Evolutionary conservation across 371 early-diverging fungal genomes (phyloP).

Genomic region (Mortierella sp.): DNA sequence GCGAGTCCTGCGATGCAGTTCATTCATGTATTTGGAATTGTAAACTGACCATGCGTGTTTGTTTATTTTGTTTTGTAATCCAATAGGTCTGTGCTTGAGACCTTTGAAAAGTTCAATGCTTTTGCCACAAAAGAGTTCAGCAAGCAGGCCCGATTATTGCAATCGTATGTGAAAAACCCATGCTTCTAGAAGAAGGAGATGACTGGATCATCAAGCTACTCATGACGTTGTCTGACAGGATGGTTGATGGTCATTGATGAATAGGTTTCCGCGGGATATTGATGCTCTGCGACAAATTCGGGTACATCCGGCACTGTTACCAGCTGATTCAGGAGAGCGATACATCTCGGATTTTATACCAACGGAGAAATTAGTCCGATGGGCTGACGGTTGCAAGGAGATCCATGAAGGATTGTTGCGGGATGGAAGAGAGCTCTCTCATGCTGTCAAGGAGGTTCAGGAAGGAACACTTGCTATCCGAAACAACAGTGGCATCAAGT

Average conservation of each 20-base stretch:
- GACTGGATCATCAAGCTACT: no score
- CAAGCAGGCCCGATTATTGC: conserved; percentile 47
- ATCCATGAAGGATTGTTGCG: conserved; percentile 39
- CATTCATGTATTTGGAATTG: background rate
- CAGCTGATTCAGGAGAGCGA: conserved; percentile 26
- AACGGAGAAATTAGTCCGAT: conserved; percentile 42
- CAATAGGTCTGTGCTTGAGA: conserved; percentile 52
- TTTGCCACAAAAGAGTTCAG: conserved; percentile 52
- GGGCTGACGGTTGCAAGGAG: conserved; percentile 50
- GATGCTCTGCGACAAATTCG: conserved; percentile 51
- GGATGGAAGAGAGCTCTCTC: conserved; percentile 42
- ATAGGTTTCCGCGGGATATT: conserved; percentile 53
- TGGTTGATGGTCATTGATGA: no score
- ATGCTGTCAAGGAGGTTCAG: conserved; percentile 47
- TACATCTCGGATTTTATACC: conserved; percentile 52
- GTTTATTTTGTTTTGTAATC: background rate
- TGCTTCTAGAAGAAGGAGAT: background rate
- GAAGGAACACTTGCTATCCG: conserved; percentile 46
- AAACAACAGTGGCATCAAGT: conserved; percentile 52
- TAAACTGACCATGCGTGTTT: no score
- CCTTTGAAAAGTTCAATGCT: conserved; percentile 51
- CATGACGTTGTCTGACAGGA: no score
- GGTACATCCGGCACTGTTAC: conserved; percentile 53
- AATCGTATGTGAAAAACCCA: conserved; percentile 38
- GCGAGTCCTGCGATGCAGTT: background rate